Evolutionary conservation across 2,329 filamentous ascomycete genomes (phyloP).

Genomic region (Seiridium cupressi): DNA sequence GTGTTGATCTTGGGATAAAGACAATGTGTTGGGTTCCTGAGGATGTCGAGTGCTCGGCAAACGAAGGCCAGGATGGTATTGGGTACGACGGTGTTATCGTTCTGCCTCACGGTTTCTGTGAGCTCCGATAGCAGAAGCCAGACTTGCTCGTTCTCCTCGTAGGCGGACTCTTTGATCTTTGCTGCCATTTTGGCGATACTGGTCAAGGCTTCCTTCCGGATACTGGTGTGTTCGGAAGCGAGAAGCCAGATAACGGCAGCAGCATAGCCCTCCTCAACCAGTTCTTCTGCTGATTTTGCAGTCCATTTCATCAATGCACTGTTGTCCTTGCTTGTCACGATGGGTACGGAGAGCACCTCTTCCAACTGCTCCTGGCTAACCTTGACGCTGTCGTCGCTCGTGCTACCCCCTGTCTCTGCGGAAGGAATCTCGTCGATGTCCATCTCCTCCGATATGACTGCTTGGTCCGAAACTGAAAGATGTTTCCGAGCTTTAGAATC

Average conservation of each 20-base stretch:
- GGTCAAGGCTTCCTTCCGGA: constrained; percentile 74
- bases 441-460: constrained; percentile 2
- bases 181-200: constrained; percentile 65
- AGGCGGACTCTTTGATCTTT: constrained; percentile 65
- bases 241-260: constrained; percentile 71
- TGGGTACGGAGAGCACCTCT: constrained; percentile 49
- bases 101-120: constrained; percentile 65
- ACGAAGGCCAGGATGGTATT: constrained; percentile 77
- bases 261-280: constrained; percentile 75
- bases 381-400: constrained; percentile 7
- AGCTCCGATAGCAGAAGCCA: constrained; percentile 80
- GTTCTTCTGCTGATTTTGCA: constrained; percentile 73
- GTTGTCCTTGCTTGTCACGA: constrained; percentile 50
- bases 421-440: not conserved
- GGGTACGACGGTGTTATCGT: constrained; percentile 44
- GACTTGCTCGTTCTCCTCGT: constrained; percentile 74
- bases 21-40: constrained; percentile 74
- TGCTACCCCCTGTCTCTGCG: not conserved
- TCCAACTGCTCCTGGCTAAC: constrained; percentile 44
- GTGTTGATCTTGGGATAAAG: constrained; percentile 85
- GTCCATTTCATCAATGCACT: constrained; percentile 63
- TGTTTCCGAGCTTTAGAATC: constrained; percentile 34
- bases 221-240: constrained; percentile 70
- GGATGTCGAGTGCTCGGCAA: constrained; percentile 64
- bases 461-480: constrained; percentile 17